Base-by-base conservation (phyloP, 345 rosid genomes). In the Syzygium aqueum region DNA sequence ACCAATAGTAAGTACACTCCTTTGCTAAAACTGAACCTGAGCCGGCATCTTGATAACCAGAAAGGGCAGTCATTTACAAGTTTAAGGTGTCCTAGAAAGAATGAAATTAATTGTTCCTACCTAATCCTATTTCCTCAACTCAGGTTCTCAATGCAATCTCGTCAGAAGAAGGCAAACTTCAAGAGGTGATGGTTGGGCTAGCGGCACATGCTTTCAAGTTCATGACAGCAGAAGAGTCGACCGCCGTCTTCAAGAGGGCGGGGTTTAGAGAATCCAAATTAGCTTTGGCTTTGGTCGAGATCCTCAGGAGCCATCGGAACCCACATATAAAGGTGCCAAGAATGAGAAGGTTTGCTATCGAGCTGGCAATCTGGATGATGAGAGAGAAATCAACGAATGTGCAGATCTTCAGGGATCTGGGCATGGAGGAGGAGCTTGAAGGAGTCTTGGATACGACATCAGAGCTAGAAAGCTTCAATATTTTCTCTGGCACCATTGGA, bases 321-420 rank as follows among this genome's bases (percentile, higher is more conserved):
- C 96, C 97, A 86, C 85, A 92, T 2, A 89, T 92, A 43, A 95
- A 91, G 84, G 93, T 94, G 86, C 98, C 97, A 6, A 91, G 96
- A 88, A 94, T 95, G 85, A 89, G 98, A 84, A 93, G 97, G 86
- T 95, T 94, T 89, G 89, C 92, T 84, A 91, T 95, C 53, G 99
- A 96, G 92, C 82, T 96, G 87, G 95, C 93, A 57, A 92, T 94
- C 54, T 92, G 97, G 96, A 94, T 96, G 98, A 96, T 96, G 96
- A 91, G 85, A 90, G 92, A 91, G 87, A 91, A 92, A 84, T 84
- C 25, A 51, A 86, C 63, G 59, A 93, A 89, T 85, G 86, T 89
- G 22, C 73, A 22, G 28, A 88, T 89, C 61, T 93, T 95, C 73
- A 90, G 87, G 86, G 89, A 90, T 3, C 86, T 93, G 85, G 92